A percentile compares a stretch with the other conserved stretches of the same genome.
Evolutionary conservation across 1,139 yeast genomes (phyloP).

Genomic region (Pichia sp.): DNA sequence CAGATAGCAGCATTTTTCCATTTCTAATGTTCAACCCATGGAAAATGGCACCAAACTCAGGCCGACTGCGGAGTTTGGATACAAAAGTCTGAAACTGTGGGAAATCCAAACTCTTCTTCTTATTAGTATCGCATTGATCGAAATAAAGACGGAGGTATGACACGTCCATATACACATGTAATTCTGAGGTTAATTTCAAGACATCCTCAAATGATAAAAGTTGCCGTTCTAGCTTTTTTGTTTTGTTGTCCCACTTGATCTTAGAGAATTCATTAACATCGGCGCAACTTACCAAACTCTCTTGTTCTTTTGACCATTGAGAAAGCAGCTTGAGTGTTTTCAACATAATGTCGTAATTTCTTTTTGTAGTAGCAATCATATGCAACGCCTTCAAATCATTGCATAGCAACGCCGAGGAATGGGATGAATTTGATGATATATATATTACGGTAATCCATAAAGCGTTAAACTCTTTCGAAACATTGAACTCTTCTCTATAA

Average conservation of each 20-base stretch:
- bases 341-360: constrained; percentile 55
- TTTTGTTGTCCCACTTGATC: constrained; percentile 53
- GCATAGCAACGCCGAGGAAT: background rate
- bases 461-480: constrained; percentile 59
- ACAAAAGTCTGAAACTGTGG: constrained; percentile 73
- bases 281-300: constrained; percentile 31
- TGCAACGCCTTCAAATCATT: constrained; percentile 49
- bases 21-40: constrained; percentile 16
- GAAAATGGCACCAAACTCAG: constrained; percentile 46
- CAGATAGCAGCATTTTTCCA: constrained; percentile 32
- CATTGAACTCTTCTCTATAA: constrained; percentile 77
- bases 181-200: constrained; percentile 54
- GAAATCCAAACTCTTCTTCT: constrained; percentile 51
- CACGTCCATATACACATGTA: constrained; percentile 57
- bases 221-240: constrained; percentile 29
- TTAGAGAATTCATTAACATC: constrained; percentile 48
- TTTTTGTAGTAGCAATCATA: constrained; percentile 62
- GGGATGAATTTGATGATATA: constrained; percentile 6
- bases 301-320: constrained; percentile 15
- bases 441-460: constrained; percentile 83
- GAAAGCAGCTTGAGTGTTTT: constrained; percentile 14
- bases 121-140: constrained; percentile 26
- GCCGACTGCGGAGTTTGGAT: constrained; percentile 45
- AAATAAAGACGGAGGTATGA: constrained; percentile 32
- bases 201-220: constrained; percentile 63